Conservation (phyloP, 345 rosid genomes). For the Aurinia saxatilis region DNA sequence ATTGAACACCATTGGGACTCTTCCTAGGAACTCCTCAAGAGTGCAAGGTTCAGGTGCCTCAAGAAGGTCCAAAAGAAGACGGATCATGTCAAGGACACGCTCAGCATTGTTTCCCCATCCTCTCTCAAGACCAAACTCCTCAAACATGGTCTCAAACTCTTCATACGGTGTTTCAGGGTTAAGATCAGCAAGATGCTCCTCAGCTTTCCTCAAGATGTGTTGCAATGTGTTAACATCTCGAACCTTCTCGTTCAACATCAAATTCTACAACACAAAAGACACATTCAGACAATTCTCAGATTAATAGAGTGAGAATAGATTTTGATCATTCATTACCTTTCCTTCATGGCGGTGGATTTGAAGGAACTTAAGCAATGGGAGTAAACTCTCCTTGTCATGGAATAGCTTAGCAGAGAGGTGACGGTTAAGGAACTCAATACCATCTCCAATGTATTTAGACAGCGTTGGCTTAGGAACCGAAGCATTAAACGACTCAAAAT, state of each 20-base stretch:
- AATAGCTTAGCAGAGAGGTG: constrained; percentile 91
- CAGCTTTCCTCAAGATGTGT: constrained; percentile 75
- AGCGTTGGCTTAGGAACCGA: constrained; percentile 90
- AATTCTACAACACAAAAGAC: too few species aligned
- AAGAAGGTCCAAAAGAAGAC: constrained; percentile 84
- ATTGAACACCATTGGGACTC: constrained; percentile 88
- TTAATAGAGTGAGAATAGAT: too few species aligned
- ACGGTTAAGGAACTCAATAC: constrained; percentile 95
- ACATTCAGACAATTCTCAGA: too few species aligned
- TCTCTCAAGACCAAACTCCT: constrained; percentile 87
- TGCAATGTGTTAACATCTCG: constrained; percentile 62
- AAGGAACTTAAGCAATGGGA: constrained; percentile 82
- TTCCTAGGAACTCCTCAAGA: constrained; percentile 78
- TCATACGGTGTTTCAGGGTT: constrained; percentile 48
- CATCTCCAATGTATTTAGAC: constrained; percentile 79
- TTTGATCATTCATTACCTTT: too few species aligned
- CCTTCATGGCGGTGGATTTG: constrained; percentile 74
- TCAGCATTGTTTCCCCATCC: constrained; percentile 91
- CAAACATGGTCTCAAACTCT: constrained; percentile 64
- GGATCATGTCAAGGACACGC: constrained; percentile 81
- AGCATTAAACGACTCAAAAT: constrained; percentile 91
- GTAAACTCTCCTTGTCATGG: constrained; percentile 94
- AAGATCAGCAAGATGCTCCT: constrained; percentile 57
- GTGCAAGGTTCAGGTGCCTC: constrained; percentile 98
- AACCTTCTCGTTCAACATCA: constrained; percentile 77